phyloP scores from a whole-genome alignment of 768 basidiomycete species.

The Kwoniella mangroviensis region DNA sequence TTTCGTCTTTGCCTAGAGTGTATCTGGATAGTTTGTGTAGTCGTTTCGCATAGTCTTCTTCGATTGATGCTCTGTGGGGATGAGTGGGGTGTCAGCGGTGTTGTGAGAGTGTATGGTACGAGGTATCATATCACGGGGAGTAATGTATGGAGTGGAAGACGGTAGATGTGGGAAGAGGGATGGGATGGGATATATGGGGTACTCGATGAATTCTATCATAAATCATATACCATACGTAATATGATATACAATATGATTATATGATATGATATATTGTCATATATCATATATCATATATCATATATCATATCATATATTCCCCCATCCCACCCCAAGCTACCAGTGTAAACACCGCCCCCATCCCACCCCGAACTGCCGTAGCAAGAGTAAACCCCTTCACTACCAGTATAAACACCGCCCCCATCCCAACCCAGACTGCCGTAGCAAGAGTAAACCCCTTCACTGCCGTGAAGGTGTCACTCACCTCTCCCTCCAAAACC shows the following conservation, averaged over 20 bases:
- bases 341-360: neutral
- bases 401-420: no score
- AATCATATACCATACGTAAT: neutral
- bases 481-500: slow-evolving; percentile 93
- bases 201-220: neutral
- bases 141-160: neutral
- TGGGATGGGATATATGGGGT: neutral
- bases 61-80: slow-evolving; percentile 72
- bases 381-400: slow-evolving; percentile 4
- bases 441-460: slow-evolving; percentile 6
- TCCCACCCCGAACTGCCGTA: neutral
- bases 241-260: neutral
- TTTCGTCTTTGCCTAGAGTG: slow-evolving; percentile 82
- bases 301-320: neutral
- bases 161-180: neutral
- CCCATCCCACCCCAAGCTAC: slow-evolving; percentile 15
- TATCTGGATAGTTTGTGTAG: slow-evolving; percentile 77
- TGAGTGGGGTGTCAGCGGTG: neutral
- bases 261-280: neutral
- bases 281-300: neutral
- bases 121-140: neutral
- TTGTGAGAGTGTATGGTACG: neutral
- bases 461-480: slow-evolving; percentile 42
- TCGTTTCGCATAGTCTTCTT: slow-evolving; percentile 93
- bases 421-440: slow-evolving; percentile 15